A percentile compares a stretch with the other conserved stretches of the same genome.
phyloP scores from a whole-genome alignment of 1,284 basidiomycete genomes.

The Taiwanofungus camphoratus region DNA sequence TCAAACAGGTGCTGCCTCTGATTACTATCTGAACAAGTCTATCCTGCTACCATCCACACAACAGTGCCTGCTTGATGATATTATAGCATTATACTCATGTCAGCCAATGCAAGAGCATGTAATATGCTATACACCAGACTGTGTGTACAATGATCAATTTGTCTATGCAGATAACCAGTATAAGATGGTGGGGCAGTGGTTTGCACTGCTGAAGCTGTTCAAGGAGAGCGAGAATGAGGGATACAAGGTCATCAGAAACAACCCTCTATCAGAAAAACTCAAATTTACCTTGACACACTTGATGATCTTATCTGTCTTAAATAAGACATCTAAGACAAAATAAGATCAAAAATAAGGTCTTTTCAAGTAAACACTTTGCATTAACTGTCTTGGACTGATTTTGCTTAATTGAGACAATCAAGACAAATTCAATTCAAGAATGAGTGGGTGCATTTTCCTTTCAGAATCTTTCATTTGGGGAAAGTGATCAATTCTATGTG shows the following conservation, averaged over 20 bases:
- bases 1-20: constrained; percentile 20
- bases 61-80: constrained; percentile 26
- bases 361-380: too few species aligned
- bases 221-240: constrained; percentile 25
- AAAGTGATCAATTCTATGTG: background rate
- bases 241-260: constrained; percentile 26
- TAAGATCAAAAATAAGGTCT: too few species aligned
- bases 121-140: constrained; percentile 26
- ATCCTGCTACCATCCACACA: constrained; percentile 23
- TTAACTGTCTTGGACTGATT: too few species aligned
- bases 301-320: too few species aligned
- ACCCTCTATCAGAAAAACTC: too few species aligned
- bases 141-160: constrained; percentile 29
- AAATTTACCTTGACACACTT: too few species aligned
- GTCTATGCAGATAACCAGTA: constrained; percentile 29
- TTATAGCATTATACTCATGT: constrained; percentile 26
- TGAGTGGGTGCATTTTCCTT: constrained; percentile 20
- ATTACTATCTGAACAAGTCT: constrained; percentile 26
- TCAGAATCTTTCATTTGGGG: background rate
- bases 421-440: constrained; percentile 32
- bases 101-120: constrained; percentile 26
- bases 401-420: too few species aligned
- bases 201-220: constrained; percentile 29
- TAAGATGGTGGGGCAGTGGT: constrained; percentile 32
- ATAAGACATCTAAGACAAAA: too few species aligned